A percentile compares a stretch with the other conserved stretches of the same genome.
Conservation (phyloP, 345 rosid species). For the Physaria fendleri region DNA sequence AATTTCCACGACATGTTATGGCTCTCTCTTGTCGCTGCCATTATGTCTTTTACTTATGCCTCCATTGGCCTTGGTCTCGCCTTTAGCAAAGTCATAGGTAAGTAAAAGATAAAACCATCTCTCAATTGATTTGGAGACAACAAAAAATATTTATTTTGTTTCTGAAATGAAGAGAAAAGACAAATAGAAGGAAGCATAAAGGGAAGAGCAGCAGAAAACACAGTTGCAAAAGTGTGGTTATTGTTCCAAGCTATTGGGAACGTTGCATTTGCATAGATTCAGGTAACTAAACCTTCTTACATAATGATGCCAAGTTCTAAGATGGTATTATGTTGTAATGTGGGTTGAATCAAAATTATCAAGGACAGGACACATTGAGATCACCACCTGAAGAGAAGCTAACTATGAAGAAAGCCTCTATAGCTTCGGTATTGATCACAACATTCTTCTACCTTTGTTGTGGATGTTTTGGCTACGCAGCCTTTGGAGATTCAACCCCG, state of each 20-base stretch:
- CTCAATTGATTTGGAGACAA: background rate
- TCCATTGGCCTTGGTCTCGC: slow-evolving; percentile 33
- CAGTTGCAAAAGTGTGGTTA: slow-evolving; percentile 54
- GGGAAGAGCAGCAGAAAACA: slow-evolving; percentile 50
- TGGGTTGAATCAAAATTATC: background rate
- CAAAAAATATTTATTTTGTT: background rate
- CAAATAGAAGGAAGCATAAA: slow-evolving; percentile 46
- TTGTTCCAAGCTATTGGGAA: slow-evolving; percentile 76
- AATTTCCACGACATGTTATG: slow-evolving; percentile 30
- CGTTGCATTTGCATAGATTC: slow-evolving; percentile 80
- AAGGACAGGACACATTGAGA: slow-evolving; percentile 55
- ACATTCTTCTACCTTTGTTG: slow-evolving; percentile 64
- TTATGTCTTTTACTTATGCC: slow-evolving; percentile 34
- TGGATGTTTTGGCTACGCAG: slow-evolving; percentile 78
- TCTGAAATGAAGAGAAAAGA: slow-evolving; percentile 33
- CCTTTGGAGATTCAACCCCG: slow-evolving; percentile 71
- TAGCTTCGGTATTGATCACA: slow-evolving; percentile 38
- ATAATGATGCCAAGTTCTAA: background rate
- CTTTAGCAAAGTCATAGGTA: slow-evolving; percentile 23
- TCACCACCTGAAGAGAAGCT: slow-evolving; percentile 71
- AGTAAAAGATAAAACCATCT: background rate
- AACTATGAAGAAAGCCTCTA: slow-evolving; percentile 78
- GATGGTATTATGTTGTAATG: no score
- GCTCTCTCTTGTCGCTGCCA: slow-evolving; percentile 37
- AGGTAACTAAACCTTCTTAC: slow-evolving; percentile 32